Conservation (phyloP, 495 filamentous ascomycete species). For the Aspergillus steynii region DNA sequence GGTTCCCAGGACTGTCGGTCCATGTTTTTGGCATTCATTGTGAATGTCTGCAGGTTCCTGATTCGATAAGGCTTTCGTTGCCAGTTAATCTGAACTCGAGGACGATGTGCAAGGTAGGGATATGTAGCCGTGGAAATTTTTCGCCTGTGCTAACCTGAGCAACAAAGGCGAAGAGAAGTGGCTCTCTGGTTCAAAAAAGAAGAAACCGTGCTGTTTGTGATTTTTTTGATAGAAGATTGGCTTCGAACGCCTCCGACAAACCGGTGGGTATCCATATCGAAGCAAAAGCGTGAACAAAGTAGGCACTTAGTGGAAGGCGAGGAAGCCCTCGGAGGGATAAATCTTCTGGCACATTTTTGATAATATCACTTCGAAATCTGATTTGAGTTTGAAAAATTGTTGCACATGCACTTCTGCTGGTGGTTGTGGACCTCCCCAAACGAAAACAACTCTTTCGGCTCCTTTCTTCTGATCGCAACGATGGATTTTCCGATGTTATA, state of each 20-base stretch:
- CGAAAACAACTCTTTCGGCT: conserved; percentile 4
- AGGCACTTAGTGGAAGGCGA: conserved; percentile 33
- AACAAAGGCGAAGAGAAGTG: neutral
- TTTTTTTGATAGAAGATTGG: conserved; percentile 22
- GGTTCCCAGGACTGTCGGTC: conserved; percentile 44
- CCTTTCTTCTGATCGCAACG: conserved; percentile 8
- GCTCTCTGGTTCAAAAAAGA: conserved; percentile 5
- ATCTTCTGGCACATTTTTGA: conserved; percentile 30
- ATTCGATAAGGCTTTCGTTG: neutral
- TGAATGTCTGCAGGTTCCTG: conserved; percentile 12
- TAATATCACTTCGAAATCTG: conserved; percentile 13
- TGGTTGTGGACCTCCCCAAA: neutral
- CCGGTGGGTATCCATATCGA: conserved; percentile 37
- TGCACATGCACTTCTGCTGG: conserved; percentile 11
- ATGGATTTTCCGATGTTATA: conserved; percentile 17
- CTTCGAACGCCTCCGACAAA: conserved; percentile 39
- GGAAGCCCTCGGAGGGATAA: conserved; percentile 25
- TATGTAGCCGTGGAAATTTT: neutral
- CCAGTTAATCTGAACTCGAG: neutral
- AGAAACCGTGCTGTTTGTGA: conserved; percentile 11
- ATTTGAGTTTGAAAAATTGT: conserved; percentile 2
- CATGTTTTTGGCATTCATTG: conserved; percentile 29
- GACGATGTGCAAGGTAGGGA: neutral
- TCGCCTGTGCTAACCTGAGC: neutral
- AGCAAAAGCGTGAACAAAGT: conserved; percentile 26